Evolutionary conservation across 495 filamentous ascomycete species (phyloP), one percentile per base, ranked within the genome.

Genomic region (Parachaetomium inaequale): DNA sequence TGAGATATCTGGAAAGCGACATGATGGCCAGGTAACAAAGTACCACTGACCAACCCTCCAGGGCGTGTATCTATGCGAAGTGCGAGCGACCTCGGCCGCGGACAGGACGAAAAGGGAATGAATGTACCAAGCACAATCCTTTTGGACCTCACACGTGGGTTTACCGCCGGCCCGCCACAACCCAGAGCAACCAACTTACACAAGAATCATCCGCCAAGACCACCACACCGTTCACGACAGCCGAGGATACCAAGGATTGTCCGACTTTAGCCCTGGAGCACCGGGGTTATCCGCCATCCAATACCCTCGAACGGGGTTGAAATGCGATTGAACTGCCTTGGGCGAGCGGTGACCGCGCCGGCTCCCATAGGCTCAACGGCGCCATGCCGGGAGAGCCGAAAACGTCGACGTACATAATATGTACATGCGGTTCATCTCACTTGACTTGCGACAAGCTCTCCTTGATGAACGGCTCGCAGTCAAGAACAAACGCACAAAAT

Each of bases 331-430:
- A 23, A 17, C 29, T 12, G 12, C 7, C 50, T 15, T 7, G 28
- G 57, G 31, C 54, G 29, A 57, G 58, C 50, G 42, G 57, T 56
- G 43, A 36, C 43, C 54, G 19, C 19, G 42, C 21, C 54, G 55
- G 8, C 19, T 65, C 56, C 53, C 61, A 67, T 63, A 61, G 66
- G 64, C 55, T 65, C 63, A 38, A 59, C 36, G 12, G 17, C 14
- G 42, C 51, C 58, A 59, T 38, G 43, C 47, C 50, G 62, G 54
- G 29, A 50, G n/a, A 25, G 26, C 31, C 49, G 32, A 66, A 59
- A 67, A 61, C 63, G 66, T 66, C 64, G 55, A 67, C 64, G 42
- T 66, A 75, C 72, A 74, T 75, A 69, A 61, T 69, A 66, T 34
- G 32, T 34, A 11, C 32, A 6, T 21, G 19, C 17, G 42, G 42